Conservation (phyloP, 2,329 filamentous ascomycete genomes). For the Arthrobotrys entomopaga region DNA sequence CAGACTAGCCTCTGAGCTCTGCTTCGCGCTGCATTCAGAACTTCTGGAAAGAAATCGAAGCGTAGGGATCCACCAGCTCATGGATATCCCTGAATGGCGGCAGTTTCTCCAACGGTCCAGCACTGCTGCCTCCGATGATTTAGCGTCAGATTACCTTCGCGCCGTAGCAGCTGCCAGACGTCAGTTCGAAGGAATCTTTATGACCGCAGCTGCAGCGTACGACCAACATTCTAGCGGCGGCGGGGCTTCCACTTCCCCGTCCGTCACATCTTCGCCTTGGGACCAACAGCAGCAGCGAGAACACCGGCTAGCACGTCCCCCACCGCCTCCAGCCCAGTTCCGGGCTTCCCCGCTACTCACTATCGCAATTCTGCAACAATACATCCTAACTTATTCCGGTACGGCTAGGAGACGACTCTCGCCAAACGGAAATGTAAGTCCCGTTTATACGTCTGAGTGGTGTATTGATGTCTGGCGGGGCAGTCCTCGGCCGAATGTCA, state of each 20-base stretch:
- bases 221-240: not conserved
- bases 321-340: slow-evolving; percentile 72
- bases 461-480: slow-evolving; percentile 93
- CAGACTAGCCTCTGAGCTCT: slow-evolving; percentile 42
- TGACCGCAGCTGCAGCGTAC: slow-evolving; percentile 27
- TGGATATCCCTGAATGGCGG: slow-evolving; percentile 46
- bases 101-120: slow-evolving; percentile 38
- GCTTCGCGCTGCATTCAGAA: slow-evolving; percentile 32
- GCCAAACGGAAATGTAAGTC: slow-evolving; percentile 63
- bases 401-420: slow-evolving; percentile 77
- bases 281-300: slow-evolving; percentile 22
- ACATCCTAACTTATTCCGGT: slow-evolving; percentile 82
- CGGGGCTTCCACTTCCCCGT: slow-evolving; percentile 7
- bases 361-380: slow-evolving; percentile 65
- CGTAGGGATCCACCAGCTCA: slow-evolving; percentile 41
- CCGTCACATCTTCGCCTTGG: slow-evolving; percentile 27
- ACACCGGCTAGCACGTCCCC: slow-evolving; percentile 14
- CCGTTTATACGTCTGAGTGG: slow-evolving; percentile 97
- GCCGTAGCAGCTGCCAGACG: slow-evolving; percentile 47
- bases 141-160: slow-evolving; percentile 46
- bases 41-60: slow-evolving; percentile 28
- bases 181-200: slow-evolving; percentile 39
- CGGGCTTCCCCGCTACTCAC: slow-evolving; percentile 32
- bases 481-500: slow-evolving; percentile 81
- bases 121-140: slow-evolving; percentile 26